Base-by-base conservation (phyloP, 2,329 filamentous ascomycete species). In the Elsinoe fawcettii region DNA sequence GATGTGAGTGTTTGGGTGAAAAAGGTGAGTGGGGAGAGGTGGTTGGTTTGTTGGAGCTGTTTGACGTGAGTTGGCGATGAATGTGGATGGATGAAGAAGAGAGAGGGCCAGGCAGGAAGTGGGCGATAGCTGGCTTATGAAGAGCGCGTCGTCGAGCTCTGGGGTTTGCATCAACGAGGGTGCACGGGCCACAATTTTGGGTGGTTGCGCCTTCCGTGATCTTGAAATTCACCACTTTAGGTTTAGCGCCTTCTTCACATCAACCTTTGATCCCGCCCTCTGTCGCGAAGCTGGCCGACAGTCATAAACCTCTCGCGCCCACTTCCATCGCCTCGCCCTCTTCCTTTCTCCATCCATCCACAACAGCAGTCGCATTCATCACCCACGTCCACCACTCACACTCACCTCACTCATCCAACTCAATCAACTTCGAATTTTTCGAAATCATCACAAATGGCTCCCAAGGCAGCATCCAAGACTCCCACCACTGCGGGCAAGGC, bases 391-490 rank as follows among this genome's bases (percentile, higher is more conserved):
- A 44, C 44, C 60, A 55, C 32, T 54, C 64, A 64, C 68, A 66
- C 66, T 68, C 67, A 44, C 36, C 60, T 51, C 37, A 54, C 64
- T 64, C 68, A 66, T 66, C 68, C 67, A 67, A 66, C 65, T 63
- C 66, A 66, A 59, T 51, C 60, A 63, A 61, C 61, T 61, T 61
- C 53, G 57, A 30, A 66, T 64, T 68, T 63, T 66, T 60, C 58
- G 59, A 59, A n/a, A 56, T 47, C 58, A 60, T 62, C 60, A 57
- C 58, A 72, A 87, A 97, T 97, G 93, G 84, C 93, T 80, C 92
- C 93, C 74, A 97, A 97, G 83, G 86, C 88, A 73, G 92, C 92
- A 73, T 88, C 95, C 80, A 97, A 97, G 90, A 96, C 96, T 84
- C 91, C 92, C 78, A 82, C 80, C 77, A 86, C 83, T 73, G 92